phyloP scores from a whole-genome alignment of 768 basidiomycete genomes.

The Mycena chlorophos region DNA sequence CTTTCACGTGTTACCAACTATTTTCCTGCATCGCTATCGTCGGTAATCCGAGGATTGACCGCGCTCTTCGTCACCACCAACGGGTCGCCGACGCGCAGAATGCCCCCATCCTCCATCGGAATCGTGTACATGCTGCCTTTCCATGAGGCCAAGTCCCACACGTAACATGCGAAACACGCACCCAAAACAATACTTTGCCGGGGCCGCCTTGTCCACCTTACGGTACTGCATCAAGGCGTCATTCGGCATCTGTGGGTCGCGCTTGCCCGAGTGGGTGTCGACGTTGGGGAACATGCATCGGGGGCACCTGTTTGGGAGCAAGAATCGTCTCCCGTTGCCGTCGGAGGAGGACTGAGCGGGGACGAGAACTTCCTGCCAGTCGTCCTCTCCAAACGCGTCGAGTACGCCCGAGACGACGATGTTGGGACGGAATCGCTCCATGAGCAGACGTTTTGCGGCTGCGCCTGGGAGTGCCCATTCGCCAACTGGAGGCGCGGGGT shows the following conservation, averaged over 20 bases:
- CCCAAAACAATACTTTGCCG: slow-evolving; percentile 21
- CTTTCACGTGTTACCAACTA: not conserved
- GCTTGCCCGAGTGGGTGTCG: slow-evolving; percentile 17
- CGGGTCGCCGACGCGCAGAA: slow-evolving; percentile 16
- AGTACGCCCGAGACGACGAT: slow-evolving; percentile 17
- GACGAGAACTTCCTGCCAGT: slow-evolving; percentile 21
- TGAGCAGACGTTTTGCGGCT: slow-evolving; percentile 14
- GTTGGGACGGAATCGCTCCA: slow-evolving; percentile 22
- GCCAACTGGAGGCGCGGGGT: slow-evolving; percentile 1
- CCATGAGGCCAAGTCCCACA: not conserved
- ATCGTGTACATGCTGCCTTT: slow-evolving; percentile 21
- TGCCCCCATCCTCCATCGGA: slow-evolving; percentile 11
- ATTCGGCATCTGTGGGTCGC: slow-evolving; percentile 20
- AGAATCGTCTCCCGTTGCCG: slow-evolving; percentile 5
- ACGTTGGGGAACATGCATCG: slow-evolving; percentile 24
- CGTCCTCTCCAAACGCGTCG: slow-evolving; percentile 20
- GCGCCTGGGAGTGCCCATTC: slow-evolving; percentile 9
- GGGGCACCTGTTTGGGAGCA: slow-evolving; percentile 17
- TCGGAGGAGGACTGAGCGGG: too few species aligned
- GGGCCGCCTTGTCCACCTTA: slow-evolving; percentile 9
- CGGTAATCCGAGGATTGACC: too few species aligned
- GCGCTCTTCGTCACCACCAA: slow-evolving; percentile 15
- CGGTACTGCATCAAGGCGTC: slow-evolving; percentile 25
- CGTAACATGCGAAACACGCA: not conserved
- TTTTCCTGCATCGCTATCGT: too few species aligned